Percentiles rank a stretch among this genome's conserved stretches.
Conservation (phyloP, 2,329 filamentous ascomycete species). For the Didymella exigua region DNA sequence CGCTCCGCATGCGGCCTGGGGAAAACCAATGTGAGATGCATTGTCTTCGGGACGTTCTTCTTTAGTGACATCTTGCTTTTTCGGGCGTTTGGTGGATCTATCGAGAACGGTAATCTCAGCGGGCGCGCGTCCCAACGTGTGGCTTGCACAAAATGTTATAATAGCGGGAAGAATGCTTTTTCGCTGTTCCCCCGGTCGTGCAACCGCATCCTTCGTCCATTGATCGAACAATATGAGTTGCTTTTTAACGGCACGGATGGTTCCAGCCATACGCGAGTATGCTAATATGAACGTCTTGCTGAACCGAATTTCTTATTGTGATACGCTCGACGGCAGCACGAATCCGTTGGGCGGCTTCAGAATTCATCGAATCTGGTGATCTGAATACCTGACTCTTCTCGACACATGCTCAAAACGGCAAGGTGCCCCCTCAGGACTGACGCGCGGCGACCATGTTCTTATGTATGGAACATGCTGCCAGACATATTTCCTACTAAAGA, state of each 20-base stretch:
- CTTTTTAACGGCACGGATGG: conserved; percentile 17
- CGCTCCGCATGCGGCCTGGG: not conserved
- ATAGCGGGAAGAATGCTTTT: conserved; percentile 16
- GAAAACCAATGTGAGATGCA: not conserved
- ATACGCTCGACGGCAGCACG: conserved; percentile 10
- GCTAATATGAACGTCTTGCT: conserved; percentile 17
- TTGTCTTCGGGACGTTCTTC: not conserved
- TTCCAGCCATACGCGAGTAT: conserved; percentile 12
- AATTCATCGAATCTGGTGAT: conserved; percentile 8
- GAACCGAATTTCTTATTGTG: conserved; percentile 16
- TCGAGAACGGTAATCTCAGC: conserved; percentile 14
- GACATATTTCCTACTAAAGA: not conserved
- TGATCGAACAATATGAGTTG: conserved; percentile 16
- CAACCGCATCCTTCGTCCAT: conserved; percentile 15
- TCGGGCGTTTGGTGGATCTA: conserved; percentile 1
- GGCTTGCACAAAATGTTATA: conserved; percentile 4
- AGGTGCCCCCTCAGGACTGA: not conserved
- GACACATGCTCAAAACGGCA: not conserved
- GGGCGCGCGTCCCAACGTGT: conserved; percentile 13
- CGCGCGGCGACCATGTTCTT: not conserved
- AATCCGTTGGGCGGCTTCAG: conserved; percentile 5
- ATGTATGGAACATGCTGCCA: not conserved
- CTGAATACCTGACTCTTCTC: not conserved
- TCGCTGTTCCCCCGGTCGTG: conserved; percentile 17
- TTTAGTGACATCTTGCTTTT: conserved; percentile 8